A percentile compares a stretch with the other conserved stretches of the same genome.
Conservation (phyloP, 345 rosid species). For the Acer saccharum region DNA sequence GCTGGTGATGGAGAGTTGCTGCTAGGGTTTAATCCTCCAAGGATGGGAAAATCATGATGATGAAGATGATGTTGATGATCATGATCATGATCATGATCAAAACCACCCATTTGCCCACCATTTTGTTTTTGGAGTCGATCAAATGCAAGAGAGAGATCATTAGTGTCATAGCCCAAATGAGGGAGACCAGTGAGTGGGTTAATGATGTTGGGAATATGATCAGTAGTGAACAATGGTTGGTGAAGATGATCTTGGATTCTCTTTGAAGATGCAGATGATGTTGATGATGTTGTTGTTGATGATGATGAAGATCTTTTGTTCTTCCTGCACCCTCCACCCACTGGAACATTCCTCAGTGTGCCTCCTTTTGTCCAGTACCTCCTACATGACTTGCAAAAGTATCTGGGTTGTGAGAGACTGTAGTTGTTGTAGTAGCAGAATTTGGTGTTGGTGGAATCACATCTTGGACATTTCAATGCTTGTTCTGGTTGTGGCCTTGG, state of each 20-base stretch:
- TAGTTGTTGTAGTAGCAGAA: slow-evolving; percentile 93
- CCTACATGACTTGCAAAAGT: slow-evolving; percentile 85
- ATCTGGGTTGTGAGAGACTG: slow-evolving; percentile 81
- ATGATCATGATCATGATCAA: slow-evolving; percentile 15
- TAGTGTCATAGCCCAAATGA: slow-evolving; percentile 53
- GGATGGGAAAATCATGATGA: slow-evolving; percentile 38
- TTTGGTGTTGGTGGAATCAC: slow-evolving; percentile 82
- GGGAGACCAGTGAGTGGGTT: slow-evolving; percentile 44
- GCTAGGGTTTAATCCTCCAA: slow-evolving; percentile 39
- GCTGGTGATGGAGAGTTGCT: slow-evolving; percentile 18
- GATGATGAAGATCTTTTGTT: slow-evolving; percentile 66
- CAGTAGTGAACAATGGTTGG: slow-evolving; percentile 17
- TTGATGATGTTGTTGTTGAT: slow-evolving; percentile 39
- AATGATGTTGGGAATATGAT: slow-evolving; percentile 24
- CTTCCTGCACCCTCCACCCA: slow-evolving; percentile 86
- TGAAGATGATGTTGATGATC: slow-evolving; percentile 5
- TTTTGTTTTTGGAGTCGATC: slow-evolving; percentile 64
- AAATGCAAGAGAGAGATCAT: slow-evolving; percentile 77
- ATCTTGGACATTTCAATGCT: slow-evolving; percentile 71
- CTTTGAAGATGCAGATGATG: slow-evolving; percentile 51
- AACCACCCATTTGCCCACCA: slow-evolving; percentile 59
- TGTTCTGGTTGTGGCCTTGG: slow-evolving; percentile 65
- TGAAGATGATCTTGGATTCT: slow-evolving; percentile 41
- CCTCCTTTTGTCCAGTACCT: slow-evolving; percentile 94
- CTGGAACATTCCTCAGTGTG: slow-evolving; percentile 75